phyloP scores from a whole-genome alignment of 441 rosid genomes.

The Bruguiera hainesii region DNA sequence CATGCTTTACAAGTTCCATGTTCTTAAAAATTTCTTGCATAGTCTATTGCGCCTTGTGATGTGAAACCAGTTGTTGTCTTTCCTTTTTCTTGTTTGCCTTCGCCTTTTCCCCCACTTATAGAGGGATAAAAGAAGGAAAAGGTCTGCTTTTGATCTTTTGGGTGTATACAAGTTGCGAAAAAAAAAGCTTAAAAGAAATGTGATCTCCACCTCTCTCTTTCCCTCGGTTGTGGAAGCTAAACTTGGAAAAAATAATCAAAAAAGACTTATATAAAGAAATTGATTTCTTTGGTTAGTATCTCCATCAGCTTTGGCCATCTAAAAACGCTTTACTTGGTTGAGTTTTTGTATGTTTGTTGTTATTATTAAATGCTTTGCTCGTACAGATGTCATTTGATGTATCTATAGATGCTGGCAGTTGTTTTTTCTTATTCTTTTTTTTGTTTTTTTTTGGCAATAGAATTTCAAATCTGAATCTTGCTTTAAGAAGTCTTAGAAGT shows the following conservation, averaged over 20 bases:
- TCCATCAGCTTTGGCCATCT: not conserved
- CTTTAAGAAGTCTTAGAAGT: too few relatives aligned
- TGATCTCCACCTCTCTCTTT: slow-evolving; percentile 19
- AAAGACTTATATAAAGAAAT: slow-evolving; percentile 1
- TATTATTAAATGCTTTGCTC: too few relatives aligned
- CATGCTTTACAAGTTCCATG: slow-evolving; percentile 48
- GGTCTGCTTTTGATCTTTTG: not conserved
- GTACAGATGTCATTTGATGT: not conserved
- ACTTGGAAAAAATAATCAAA: slow-evolving; percentile 17
- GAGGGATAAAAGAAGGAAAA: slow-evolving; percentile 16
- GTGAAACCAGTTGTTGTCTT: slow-evolving; percentile 31
- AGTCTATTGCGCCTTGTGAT: slow-evolving; percentile 30
- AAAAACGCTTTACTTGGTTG: not conserved
- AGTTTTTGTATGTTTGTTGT: not conserved
- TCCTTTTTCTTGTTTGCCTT: slow-evolving; percentile 7
- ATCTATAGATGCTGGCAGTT: not conserved
- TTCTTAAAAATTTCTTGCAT: slow-evolving; percentile 50
- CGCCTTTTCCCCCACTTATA: slow-evolving; percentile 32
- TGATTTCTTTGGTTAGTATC: not conserved
- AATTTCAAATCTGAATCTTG: too few relatives aligned
- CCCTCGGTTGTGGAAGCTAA: slow-evolving; percentile 13
- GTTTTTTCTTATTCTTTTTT: not conserved
- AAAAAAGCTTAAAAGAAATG: slow-evolving; percentile 16
- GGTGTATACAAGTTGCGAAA: not conserved
- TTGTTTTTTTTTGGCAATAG: not conserved